Base-by-base conservation (phyloP, 345 rosid species). In the Trapa bicornis region DNA sequence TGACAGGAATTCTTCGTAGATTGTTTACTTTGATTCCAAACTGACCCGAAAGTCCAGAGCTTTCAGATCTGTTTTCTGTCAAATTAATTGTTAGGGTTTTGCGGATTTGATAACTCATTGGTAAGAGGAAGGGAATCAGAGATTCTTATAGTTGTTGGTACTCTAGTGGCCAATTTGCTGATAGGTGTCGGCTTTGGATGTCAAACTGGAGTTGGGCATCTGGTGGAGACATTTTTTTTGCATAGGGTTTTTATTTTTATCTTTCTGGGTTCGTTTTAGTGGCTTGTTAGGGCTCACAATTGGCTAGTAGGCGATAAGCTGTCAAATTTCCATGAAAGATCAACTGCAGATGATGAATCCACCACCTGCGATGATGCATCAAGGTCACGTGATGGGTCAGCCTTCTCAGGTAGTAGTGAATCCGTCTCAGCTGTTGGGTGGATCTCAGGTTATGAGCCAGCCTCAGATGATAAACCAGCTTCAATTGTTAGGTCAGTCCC, bases 281-380 rank as follows among this genome's bases (percentile, higher is more conserved):
- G 60, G 37, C 11, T 38, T 9, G 29, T 64, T 41, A 45, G 12
- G 32, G 66, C 32, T 64, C 47, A 5, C 41, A 41, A 45, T 45
- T 13, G 48, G 13, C 11, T 45, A 6, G 66, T 17, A 13, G 8
- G 53, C 33, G 12, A 45, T 45, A 2, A 17, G 39, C 48, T 35
- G 43, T 22, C 37, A 22, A 39, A 38, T 37, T 48, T 39, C 50
- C 52, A 86, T 83, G 96, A 85, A 89, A 80, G 92, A 81, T 75
- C 83, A 78, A 64, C 66, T 78, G 48, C 48, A 45, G 48, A 45
- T 45, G 48, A 45, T 45, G 48, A 45, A 45, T 45, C 5, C 3
- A 45, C 48, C 48, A 13, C 48, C 48, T 11, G 48, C 11, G 48
- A 45, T 45, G 48, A 45, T 45, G 8, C 48, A 45, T 45, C 48